Base-by-base conservation (phyloP, 768 basidiomycete genomes). In the Amanita rimosa region DNA sequence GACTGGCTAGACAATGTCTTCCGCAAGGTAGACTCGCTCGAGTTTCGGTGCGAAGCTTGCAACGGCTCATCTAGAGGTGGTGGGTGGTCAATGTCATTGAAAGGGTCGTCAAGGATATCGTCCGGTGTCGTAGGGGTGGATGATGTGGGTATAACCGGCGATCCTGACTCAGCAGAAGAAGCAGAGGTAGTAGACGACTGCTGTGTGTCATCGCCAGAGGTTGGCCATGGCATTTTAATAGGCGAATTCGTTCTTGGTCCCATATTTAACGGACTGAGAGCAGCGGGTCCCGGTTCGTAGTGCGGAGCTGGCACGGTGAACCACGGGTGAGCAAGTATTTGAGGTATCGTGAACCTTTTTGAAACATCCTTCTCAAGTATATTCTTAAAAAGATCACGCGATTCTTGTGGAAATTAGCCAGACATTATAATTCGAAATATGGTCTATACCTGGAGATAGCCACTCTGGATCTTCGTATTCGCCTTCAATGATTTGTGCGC, bases 401-500 rank as follows among this genome's bases (percentile, higher is more conserved):
- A 77, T 60, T 94, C 95, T 95, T 62, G 29, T 49, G 39, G 46
- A 53, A 34, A 56, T 47, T 46, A 47, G 55, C 16, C 13, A 36
- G 16, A 10, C 39, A n/a, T 38, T 27, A 50, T 37, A 40, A 29
- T 43, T 31, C 14, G 41, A 42, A 27, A 29, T 31, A 6, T 16
- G 2, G 43, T 31, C 60, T 71, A 49, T 63, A 94, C 94, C 90
- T 57, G 74, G 66, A 24, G 90, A 88, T 14, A 98, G 70, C 93
- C 94, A 99, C 50, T 81, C 78, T 6, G 92, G 93, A 59, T 97
- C 88, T 53, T 95, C 90, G 59, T 87, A 98, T 39, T 85, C 81
- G 13, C 85, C 90, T 53, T 79, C 69, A 46, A 92, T 80, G 53
- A 99, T 87, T 64, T 87, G 84, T 46, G 72, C 68, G 53, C 83